Evolutionary conservation across 163 green algal genomes (phyloP).

Genomic region (Chlorella variabilis): DNA sequence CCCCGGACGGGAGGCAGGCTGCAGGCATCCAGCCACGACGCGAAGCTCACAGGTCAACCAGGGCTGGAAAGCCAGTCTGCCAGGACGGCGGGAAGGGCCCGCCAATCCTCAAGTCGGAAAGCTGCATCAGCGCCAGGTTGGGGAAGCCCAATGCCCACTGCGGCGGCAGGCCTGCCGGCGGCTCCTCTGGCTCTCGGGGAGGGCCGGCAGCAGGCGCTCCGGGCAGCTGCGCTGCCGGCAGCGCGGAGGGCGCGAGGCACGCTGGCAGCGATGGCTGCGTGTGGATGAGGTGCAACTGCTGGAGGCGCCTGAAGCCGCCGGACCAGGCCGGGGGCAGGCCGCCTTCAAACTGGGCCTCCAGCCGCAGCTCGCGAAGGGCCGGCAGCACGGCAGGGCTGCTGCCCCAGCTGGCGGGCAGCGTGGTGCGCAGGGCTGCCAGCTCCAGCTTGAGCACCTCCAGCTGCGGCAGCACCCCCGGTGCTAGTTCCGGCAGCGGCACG

Average conservation of each 20-base stretch:
- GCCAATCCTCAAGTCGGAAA: neutral
- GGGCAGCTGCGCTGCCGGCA: too few relatives aligned
- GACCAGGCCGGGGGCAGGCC: neutral
- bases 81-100: neutral
- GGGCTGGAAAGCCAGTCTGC: neutral
- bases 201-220: too few relatives aligned
- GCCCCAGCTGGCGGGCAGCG: slow-evolving; percentile 6
- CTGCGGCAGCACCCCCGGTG: neutral
- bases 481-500: neutral
- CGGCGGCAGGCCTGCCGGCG: neutral
- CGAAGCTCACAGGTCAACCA: neutral
- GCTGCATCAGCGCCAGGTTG: neutral
- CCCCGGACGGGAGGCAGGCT: too few relatives aligned
- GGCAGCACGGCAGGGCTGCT: neutral
- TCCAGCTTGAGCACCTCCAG: neutral
- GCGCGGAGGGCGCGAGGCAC: too few relatives aligned
- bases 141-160: neutral
- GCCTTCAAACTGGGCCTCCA: neutral
- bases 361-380: neutral
- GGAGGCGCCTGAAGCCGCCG: neutral
- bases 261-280: too few relatives aligned
- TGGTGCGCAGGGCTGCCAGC: neutral
- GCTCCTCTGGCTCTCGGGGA: too few relatives aligned
- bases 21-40: too few relatives aligned
- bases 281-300: neutral